These are phyloP conservation scores for Candida chauliodis DNA, from an alignment of 805 yeast species.

Conservation along the genomic window DNA sequence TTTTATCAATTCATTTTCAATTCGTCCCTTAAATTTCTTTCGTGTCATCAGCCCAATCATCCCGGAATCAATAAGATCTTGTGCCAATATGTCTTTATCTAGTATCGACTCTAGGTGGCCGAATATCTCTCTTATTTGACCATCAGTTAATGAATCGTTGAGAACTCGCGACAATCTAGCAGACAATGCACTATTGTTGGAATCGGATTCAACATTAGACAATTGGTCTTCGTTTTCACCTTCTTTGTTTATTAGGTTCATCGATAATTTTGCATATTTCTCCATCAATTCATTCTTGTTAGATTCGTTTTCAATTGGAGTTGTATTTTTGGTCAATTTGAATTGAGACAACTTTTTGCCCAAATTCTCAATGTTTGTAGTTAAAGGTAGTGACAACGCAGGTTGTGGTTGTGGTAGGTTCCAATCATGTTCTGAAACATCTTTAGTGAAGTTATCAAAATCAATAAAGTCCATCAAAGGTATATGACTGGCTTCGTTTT, in stretches of 20 bases:
- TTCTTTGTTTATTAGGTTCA: slow-evolving; percentile 26
- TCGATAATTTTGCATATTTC: slow-evolving; percentile 47
- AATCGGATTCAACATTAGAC: background rate
- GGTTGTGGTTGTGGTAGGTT: slow-evolving; percentile 40
- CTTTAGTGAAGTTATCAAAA: slow-evolving; percentile 28
- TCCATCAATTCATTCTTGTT: slow-evolving; percentile 17
- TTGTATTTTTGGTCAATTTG: slow-evolving; percentile 23
- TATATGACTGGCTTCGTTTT: too few relatives aligned
- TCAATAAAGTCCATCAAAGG: slow-evolving; percentile 37
- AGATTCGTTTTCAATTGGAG: slow-evolving; percentile 13
- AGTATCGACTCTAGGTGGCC: slow-evolving; percentile 24
- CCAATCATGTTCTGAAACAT: slow-evolving; percentile 6
- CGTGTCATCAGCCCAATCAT: slow-evolving; percentile 59
- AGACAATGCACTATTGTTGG: slow-evolving; percentile 25
- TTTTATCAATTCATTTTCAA: slow-evolving; percentile 58
- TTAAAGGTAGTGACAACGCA: slow-evolving; percentile 38
- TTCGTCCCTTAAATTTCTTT: slow-evolving; percentile 53
- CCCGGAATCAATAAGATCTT: slow-evolving; percentile 42
- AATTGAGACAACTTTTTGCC: slow-evolving; percentile 33
- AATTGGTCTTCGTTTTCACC: background rate
- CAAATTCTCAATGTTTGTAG: slow-evolving; percentile 33
- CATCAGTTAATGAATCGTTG: slow-evolving; percentile 41
- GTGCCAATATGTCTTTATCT: slow-evolving; percentile 25
- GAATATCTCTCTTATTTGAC: slow-evolving; percentile 30
- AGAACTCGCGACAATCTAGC: slow-evolving; percentile 49